Base-by-base conservation (phyloP, 768 basidiomycete genomes). In the Leccinum olivaceopallidum region DNA sequence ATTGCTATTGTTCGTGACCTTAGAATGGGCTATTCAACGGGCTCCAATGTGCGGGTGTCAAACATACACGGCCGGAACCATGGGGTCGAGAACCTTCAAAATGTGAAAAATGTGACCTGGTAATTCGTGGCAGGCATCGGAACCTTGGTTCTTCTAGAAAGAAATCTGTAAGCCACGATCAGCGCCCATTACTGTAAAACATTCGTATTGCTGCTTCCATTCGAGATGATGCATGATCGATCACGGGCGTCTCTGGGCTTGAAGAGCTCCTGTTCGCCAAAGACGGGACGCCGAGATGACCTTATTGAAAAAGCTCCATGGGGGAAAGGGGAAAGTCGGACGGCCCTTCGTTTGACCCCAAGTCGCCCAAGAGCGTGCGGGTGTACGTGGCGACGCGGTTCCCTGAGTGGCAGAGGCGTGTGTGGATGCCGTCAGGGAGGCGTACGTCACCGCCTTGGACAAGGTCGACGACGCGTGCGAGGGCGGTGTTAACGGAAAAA, bases 341-440 rank as follows among this genome's bases (percentile, higher is more conserved):
- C n/a, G 78, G 77, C 18, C 71, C 75, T n/a, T 65, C 79, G 58
- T 98, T 89, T 69, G 95, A 96, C 71, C 89, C 93, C 9, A 90
- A 88, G 75, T 86, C 87, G 68, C 87, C 92, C 2, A 95, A 93
- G 6, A 85, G 83, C 55, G 89, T 95, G n/a, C 79, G 90, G 62
- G 82, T 98, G 20, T 98, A 92, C 73, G 26, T 26, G 26, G 92
- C 97, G 59, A 92, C 85, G 22, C 73, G 78, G 54, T 98, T 95
- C 85, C 97, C 97, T 0, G 88, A 87, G 65, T 99, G 97, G 97
- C 95, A 99, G 86, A 94, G 66, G 90, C 68, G 89, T 98, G 55
- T 68, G 89, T 98, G 55, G 83, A 86, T 68, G 79, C 86, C 42
- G 81, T 95, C 53, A 84, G 84, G 76, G 85, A 87, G 16, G 78